Base-by-base conservation (phyloP, 768 basidiomycete species). In the Terana coerulea region DNA sequence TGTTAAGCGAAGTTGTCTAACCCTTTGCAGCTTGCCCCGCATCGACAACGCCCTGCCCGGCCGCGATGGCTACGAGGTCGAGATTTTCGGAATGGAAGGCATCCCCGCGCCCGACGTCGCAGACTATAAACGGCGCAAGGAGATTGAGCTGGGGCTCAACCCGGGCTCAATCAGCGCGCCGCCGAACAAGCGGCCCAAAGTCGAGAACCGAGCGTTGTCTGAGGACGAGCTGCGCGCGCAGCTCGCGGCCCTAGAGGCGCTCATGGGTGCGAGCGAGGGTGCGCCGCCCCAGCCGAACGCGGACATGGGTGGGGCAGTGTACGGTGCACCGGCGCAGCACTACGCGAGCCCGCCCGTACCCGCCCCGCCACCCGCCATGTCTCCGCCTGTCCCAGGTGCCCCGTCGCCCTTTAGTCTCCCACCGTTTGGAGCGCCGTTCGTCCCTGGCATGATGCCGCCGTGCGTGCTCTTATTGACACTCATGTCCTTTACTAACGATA, bases 71-170 rank as follows among this genome's bases (percentile, higher is more conserved):
- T 98, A 98, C 61, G 95, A 98, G 66, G 88, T 99, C 31, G 97
- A 99, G 71, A 98, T 99, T 42, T 98, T 98, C 58, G 97, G 97
- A 21, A 98, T 99, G 97, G 95, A 97, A 66, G 97, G 95, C 49
- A 93, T 98, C 44, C 94, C 94, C 7, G 87, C 86, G 3, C 90
- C 92, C 29, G 95, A 95, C 67, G 80, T 95, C 17, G 93, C 91
- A 11, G 95, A 95, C 68, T 98, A 95, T 78, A 95, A 91, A 65
- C 87, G 92, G 47, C 85, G 91, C 57, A 97, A 97, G 65, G 95
- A 95, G 67, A 88, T 91, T 56, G 94, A 98, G 65, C 81, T 92
- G 3, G 95, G 97, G 28, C 79, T 93, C 22, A 78, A 81, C 15
- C 83, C 88, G 1, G 90, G 89, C 5, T 81, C 86, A 6, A 92